Evolutionary conservation across 2,329 filamentous ascomycete species (phyloP).

Genomic region (Neospermospora avenae): DNA sequence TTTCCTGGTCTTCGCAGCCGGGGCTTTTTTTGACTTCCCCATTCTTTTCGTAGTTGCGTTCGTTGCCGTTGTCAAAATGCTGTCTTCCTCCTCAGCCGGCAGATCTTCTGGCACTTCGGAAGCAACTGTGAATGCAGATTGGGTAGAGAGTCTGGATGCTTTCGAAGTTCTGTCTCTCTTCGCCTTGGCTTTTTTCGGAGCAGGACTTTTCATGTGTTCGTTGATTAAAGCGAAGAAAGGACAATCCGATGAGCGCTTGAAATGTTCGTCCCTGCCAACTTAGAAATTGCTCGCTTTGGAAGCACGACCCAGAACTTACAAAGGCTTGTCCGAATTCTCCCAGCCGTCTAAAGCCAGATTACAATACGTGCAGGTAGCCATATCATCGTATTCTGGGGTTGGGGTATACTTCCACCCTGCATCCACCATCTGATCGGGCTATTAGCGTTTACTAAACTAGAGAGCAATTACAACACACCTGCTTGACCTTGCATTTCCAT

Average conservation of each 20-base stretch:
- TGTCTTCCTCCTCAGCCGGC: conserved; percentile 53
- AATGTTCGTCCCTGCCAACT: conserved; percentile 74
- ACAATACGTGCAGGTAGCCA: conserved; percentile 90
- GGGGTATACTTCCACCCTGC: conserved; percentile 95
- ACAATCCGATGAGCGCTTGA: conserved; percentile 73
- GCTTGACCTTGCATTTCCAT: conserved; percentile 86
- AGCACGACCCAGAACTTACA: conserved; percentile 48
- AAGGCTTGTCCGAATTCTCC: conserved; percentile 88
- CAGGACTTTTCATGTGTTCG: conserved; percentile 45
- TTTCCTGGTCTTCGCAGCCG: conserved; percentile 46
- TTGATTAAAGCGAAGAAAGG: conserved; percentile 73
- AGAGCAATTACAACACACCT: conserved; percentile 51
- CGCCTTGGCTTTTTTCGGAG: conserved; percentile 52
- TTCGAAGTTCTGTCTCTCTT: conserved; percentile 63
- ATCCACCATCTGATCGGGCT: conserved; percentile 67
- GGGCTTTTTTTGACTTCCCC: conserved; percentile 53
- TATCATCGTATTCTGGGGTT: conserved; percentile 76
- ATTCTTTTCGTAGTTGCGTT: conserved; percentile 55
- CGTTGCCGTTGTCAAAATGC: conserved; percentile 55
- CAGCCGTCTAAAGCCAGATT: conserved; percentile 86
- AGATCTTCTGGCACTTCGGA: conserved; percentile 48
- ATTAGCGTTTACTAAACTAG: conserved; percentile 21
- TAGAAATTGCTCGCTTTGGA: conserved; percentile 5
- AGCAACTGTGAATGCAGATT: conserved; percentile 50
- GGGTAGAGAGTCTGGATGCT: conserved; percentile 60